Evolutionary conservation across 2,329 filamentous ascomycete genomes (phyloP).

Genomic region (Beauveria caledonica): DNA sequence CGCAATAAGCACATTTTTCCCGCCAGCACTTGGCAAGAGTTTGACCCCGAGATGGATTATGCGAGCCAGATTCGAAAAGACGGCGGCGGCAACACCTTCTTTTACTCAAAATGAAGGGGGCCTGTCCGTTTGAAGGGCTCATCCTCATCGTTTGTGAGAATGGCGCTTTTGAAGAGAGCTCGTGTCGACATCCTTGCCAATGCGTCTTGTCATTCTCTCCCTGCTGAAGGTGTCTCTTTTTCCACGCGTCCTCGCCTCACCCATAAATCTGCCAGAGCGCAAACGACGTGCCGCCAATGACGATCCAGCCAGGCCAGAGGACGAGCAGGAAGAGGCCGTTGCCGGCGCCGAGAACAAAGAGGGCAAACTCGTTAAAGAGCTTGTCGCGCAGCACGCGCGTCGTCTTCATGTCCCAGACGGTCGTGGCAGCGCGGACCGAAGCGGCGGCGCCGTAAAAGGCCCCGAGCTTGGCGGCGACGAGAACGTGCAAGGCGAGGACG

Average conservation of each 20-base stretch:
- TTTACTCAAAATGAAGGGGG: conserved; percentile 50
- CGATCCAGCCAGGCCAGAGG: conserved; percentile 51
- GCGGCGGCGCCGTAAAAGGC: conserved; percentile 22
- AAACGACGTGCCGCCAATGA: conserved; percentile 32
- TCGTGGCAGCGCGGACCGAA: conserved; percentile 20
- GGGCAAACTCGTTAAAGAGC: conserved; percentile 43
- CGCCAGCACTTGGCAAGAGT: conserved; percentile 91
- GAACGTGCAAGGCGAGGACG: conserved; percentile 20
- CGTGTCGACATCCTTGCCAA: neutral
- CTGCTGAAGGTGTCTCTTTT: neutral
- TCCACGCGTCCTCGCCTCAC: conserved; percentile 18
- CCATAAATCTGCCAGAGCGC: conserved; percentile 26
- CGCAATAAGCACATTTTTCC: conserved; percentile 97
- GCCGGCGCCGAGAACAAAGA: conserved; percentile 41
- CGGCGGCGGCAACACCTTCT: conserved; percentile 84
- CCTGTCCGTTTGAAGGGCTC: neutral
- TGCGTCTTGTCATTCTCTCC: no score
- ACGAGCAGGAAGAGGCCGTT: conserved; percentile 41
- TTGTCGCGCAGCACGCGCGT: conserved; percentile 34
- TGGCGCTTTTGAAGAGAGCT: neutral
- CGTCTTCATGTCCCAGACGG: conserved; percentile 31
- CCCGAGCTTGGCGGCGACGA: conserved; percentile 22
- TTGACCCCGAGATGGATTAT: conserved; percentile 85
- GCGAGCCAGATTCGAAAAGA: conserved; percentile 70
- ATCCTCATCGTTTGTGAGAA: neutral